phyloP scores from a whole-genome alignment of 192 early-diverging fungal species.

The Entrophospora sp. region DNA sequence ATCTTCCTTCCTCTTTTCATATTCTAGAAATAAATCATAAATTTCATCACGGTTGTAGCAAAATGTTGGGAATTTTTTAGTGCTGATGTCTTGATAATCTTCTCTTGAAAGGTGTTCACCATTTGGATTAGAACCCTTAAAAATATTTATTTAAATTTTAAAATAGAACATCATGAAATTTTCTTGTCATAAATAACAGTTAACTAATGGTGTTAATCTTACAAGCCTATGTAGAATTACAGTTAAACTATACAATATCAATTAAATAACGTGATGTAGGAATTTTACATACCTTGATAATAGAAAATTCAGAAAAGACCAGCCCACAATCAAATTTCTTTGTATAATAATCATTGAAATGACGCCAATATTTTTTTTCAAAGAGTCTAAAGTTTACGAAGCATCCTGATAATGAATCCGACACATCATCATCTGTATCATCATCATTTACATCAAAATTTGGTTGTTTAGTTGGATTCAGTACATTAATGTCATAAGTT shows the following conservation, averaged over 20 bases:
- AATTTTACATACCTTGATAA: conserved; percentile 3
- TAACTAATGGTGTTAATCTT: no score
- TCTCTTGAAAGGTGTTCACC: background rate
- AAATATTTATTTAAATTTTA: background rate
- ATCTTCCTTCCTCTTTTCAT: background rate
- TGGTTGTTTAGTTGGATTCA: background rate
- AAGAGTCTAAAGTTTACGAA: background rate
- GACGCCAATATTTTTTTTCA: conserved; percentile 1
- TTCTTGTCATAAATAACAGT: no score
- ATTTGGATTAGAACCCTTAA: background rate
- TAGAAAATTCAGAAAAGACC: no score
- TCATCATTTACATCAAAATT: background rate
- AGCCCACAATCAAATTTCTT: no score
- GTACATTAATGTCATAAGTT: background rate
- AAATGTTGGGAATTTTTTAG: no score
- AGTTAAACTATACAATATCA: no score
- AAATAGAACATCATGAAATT: no score
- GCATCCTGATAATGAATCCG: background rate
- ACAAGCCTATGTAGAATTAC: no score
- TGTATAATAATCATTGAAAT: background rate
- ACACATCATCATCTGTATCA: no score
- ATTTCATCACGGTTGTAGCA: background rate
- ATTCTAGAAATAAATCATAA: conserved; percentile 1
- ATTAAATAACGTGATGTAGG: background rate
- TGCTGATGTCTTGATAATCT: background rate